phyloP scores from a whole-genome alignment of 805 yeast genomes.

The Pichia occidentalis region DNA sequence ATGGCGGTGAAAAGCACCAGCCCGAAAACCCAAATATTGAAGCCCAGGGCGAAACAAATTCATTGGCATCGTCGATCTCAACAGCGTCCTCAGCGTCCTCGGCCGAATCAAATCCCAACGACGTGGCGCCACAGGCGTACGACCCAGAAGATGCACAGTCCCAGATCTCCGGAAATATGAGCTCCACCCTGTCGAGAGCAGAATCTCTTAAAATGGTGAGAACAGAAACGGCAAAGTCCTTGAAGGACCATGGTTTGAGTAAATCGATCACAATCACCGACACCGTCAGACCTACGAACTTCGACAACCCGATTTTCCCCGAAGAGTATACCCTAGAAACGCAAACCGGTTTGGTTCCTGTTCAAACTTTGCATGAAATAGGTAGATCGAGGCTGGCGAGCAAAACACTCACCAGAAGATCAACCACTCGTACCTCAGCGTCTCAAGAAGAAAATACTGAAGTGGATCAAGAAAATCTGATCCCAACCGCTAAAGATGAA shows the following conservation, averaged over 20 bases:
- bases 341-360: constrained; percentile 80
- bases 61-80: background rate
- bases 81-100: constrained; percentile 11
- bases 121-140: constrained; percentile 32
- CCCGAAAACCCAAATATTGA: too few relatives aligned
- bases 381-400: constrained; percentile 42
- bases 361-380: constrained; percentile 56
- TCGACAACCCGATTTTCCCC: constrained; percentile 72
- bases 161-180: constrained; percentile 31
- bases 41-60: too few relatives aligned
- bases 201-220: constrained; percentile 38
- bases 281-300: constrained; percentile 46
- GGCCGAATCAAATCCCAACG: background rate
- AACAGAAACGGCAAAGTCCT: constrained; percentile 71
- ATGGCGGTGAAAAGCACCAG: too few relatives aligned
- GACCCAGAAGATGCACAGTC: constrained; percentile 44
- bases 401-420: constrained; percentile 18
- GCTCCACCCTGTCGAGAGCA: constrained; percentile 26
- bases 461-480: constrained; percentile 16
- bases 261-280: constrained; percentile 49
- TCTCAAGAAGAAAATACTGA: constrained; percentile 18
- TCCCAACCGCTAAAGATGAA: constrained; percentile 6
- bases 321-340: constrained; percentile 91
- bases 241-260: constrained; percentile 56
- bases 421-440: constrained; percentile 22